Base-by-base conservation (phyloP, 208 protist genomes). In the Acanthamoeba castellanii region DNA sequence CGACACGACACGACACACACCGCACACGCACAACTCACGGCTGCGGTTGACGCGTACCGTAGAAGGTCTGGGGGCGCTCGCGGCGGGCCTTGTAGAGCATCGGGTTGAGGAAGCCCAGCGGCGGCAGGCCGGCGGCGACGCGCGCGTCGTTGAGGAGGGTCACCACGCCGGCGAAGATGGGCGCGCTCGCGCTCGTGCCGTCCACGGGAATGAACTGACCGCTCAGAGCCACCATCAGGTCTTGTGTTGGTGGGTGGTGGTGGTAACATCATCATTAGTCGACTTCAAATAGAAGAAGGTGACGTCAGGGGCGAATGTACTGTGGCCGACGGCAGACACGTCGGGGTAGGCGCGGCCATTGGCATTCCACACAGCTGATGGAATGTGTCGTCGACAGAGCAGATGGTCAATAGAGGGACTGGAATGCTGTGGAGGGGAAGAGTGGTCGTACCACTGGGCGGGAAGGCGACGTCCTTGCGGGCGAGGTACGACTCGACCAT, bases 321-420 rank as follows among this genome's bases (percentile, higher is more conserved):
- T 93, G 70, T 93, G 66, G 1, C 52, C 88, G 0, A 95, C 61
- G 47, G 78, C 85, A 25, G 94, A 50, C 16, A 97, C 57, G 82
- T 97, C 96, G 32, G 96, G 96, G 64, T 93, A 96, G 20, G 78
- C 96, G 55, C 96, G 61, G 59, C 95, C 94, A 3, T 72, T 50
- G 14, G 42, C 42, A 57, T 96, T 97, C 27, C 50, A 96, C 22
- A 92, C 61, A 14, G 14, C 61, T 81, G 37, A 68, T 13, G 6
- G 25, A 68, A 68, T 68, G 27, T n/a, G 27, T 68, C 4, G 27
- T 68, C 4, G 52, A 59, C 52, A 22, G 16, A 11, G 16, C 50
- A 59, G 3, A 55, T 18, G 50, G 50, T 55, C 47, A 11, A 14
- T 76, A 42, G 2, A 76, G n/a, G 68, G 16, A 1, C 8, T 74